Conservation (phyloP, 2,329 filamentous ascomycete genomes). For the Allantophomopsis lycopodina region DNA sequence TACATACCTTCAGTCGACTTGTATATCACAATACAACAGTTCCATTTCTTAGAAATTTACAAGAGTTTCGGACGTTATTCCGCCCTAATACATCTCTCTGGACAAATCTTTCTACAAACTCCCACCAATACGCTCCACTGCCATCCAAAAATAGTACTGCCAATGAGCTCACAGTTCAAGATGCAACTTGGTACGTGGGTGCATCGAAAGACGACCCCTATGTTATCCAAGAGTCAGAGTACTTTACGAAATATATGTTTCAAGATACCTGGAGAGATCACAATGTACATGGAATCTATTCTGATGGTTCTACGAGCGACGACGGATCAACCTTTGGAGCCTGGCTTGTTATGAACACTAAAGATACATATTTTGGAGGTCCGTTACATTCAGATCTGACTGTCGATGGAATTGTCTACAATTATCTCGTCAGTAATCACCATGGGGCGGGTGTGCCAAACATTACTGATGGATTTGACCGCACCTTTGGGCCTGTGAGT, state of each 20-base stretch:
- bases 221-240: constrained; percentile 38
- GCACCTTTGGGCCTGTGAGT: constrained; percentile 42
- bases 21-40: constrained; percentile 42
- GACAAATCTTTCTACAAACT: constrained; percentile 47
- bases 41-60: constrained; percentile 40
- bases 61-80: constrained; percentile 48
- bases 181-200: constrained; percentile 48
- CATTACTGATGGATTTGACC: constrained; percentile 49
- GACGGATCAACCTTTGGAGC: constrained; percentile 40
- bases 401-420: constrained; percentile 52
- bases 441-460: constrained; percentile 37
- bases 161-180: constrained; percentile 38
- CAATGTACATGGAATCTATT: constrained; percentile 39
- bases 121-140: constrained; percentile 36
- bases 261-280: constrained; percentile 43
- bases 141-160: constrained; percentile 28
- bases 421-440: constrained; percentile 32
- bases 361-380: constrained; percentile 47
- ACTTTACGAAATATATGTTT: constrained; percentile 56
- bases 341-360: constrained; percentile 52
- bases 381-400: constrained; percentile 48
- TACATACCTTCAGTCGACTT: constrained; percentile 47
- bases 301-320: constrained; percentile 32
- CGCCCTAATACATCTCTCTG: constrained; percentile 43
- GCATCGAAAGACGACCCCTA: constrained; percentile 39